Base-by-base conservation (phyloP, 2,329 filamentous ascomycete genomes). In the Phaeosphaeriaceae sp. region DNA sequence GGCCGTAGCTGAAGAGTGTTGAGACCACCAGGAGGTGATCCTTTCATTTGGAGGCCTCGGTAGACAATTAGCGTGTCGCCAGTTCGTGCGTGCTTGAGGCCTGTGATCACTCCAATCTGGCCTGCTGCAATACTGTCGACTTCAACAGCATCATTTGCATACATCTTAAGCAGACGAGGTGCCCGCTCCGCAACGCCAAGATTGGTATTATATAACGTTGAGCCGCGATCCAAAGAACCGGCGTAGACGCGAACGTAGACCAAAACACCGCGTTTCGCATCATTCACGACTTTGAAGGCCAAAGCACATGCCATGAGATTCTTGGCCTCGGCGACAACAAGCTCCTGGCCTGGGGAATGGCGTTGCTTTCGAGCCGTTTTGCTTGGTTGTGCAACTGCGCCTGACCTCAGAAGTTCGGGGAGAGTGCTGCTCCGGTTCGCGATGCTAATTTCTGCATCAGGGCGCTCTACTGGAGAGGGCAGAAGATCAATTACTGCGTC, bases 171-270 rank as follows among this genome's bases (percentile, higher is more conserved):
- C 36, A 98, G 85, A 3, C 90, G 89, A 54, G 92, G 89, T 0
- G 91, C 90, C 50, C 89, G 86, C 74, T 98, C 95, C 0, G 89
- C 88, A n/a, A 88, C 80, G 57, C 90, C 85, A 1, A 96, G 84
- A 64, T 91, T 92, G 11, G 93, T 95, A 74, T 98, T 98, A 86
- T 90, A 98, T 24, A 96, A 86, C 2, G 88, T 81, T 10, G 88
- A 85, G 65, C 92, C 92, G 48, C 89, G 88, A 57, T 88, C 86
- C 53, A 99, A 81, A 1, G 87, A 85, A 10, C 95, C 95, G 24
- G 92, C 91, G 77, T 98, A 98, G 7, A 97, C 92, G 42, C 95
- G 88, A 10, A 98, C 89, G 72, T 96, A 98, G 61, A 96, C 93
- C 58, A 98, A 84, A 53, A 96, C 89, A 19, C 95, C 95, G 56